These are phyloP conservation scores for Puccinia triticina DNA, from an alignment of 1,284 basidiomycete genomes.

Conservation along the genomic window DNA sequence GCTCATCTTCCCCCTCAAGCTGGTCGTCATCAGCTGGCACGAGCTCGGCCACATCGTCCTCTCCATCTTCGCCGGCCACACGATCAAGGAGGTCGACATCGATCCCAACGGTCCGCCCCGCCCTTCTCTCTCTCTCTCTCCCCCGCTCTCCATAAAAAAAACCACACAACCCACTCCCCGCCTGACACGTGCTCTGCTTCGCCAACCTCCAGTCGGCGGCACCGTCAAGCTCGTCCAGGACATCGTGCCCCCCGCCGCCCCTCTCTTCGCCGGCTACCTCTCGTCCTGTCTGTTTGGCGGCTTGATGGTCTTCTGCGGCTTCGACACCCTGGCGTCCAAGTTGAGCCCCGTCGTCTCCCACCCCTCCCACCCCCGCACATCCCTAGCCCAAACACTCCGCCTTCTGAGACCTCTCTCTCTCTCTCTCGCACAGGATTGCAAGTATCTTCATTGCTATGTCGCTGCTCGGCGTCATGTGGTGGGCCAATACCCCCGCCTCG, in stretches of 20 bases:
- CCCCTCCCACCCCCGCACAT: neutral
- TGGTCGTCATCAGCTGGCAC: constrained; percentile 55
- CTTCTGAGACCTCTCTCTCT: neutral
- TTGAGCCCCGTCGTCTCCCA: constrained; percentile 36
- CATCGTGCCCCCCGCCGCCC: constrained; percentile 35
- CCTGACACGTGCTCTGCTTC: too few relatives aligned
- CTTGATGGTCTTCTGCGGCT: constrained; percentile 56
- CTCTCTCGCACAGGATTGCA: constrained; percentile 13
- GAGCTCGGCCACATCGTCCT: constrained; percentile 55
- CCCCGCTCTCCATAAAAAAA: neutral
- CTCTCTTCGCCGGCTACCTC: constrained; percentile 54
- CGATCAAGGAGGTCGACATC: constrained; percentile 50
- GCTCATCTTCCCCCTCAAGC: constrained; percentile 56
- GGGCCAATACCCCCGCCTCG: neutral
- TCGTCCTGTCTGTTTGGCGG: constrained; percentile 56
- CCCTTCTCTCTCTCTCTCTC: neutral
- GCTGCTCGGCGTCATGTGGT: constrained; percentile 34
- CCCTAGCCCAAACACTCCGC: too few relatives aligned
- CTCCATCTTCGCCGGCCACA: constrained; percentile 45
- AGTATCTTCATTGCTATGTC: constrained; percentile 46
- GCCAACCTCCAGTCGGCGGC: constrained; percentile 43
- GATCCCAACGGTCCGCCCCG: constrained; percentile 52
- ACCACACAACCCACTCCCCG: too few relatives aligned
- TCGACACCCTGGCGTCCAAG: constrained; percentile 57
- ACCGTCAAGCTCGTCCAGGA: neutral